Evolutionary conservation across 164 flowering plant species (phyloP).

Genomic region (Piper betle): DNA sequence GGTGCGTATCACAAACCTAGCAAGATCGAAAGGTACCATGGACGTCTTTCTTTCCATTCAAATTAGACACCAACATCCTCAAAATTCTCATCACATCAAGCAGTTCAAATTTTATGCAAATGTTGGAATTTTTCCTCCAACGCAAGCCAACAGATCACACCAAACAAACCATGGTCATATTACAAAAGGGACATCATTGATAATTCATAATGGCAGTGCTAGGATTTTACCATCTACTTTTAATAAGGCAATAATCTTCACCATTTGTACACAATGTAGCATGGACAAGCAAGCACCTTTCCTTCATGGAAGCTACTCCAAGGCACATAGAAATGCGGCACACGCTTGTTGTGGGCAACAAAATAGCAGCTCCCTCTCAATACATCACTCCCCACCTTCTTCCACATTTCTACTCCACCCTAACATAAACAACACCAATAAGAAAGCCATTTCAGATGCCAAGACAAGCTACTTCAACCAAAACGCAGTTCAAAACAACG

Average conservation of each 20-base stretch:
- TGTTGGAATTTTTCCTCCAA: neutral
- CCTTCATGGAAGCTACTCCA: slow-evolving; percentile 5
- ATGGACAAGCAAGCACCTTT: neutral
- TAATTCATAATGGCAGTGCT: neutral
- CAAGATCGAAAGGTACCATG: neutral
- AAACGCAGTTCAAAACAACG: no score
- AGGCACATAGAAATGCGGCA: neutral
- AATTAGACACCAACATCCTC: no score
- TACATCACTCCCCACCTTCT: neutral
- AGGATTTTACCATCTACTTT: neutral
- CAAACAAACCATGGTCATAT: neutral
- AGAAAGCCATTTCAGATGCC: no score
- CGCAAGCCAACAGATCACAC: neutral
- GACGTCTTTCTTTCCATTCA: neutral
- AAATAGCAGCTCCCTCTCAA: neutral
- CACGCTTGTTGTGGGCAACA: neutral
- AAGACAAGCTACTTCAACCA: no score
- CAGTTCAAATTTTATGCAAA: neutral
- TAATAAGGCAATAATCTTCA: neutral
- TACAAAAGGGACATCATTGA: neutral
- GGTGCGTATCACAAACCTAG: neutral
- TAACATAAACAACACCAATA: no score
- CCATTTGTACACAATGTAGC: neutral
- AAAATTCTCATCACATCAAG: neutral
- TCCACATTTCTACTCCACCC: slow-evolving; percentile 1